Evolutionary conservation across 441 rosid genomes (phyloP).

Genomic region (Populus hybrid): DNA sequence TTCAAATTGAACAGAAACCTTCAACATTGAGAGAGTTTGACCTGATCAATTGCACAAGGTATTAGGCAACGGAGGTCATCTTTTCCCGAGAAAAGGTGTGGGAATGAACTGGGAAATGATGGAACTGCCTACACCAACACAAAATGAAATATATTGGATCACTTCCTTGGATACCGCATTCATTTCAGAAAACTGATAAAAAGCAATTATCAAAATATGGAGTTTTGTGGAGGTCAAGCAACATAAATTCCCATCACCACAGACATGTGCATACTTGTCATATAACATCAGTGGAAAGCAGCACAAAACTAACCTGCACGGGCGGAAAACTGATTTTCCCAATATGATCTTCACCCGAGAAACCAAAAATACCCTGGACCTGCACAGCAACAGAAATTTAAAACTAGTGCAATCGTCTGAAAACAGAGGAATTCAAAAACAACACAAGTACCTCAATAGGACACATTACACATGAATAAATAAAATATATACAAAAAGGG

Average conservation of each 20-base stretch:
- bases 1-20: not conserved
- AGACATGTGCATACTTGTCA: not conserved
- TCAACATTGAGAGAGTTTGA: constrained; percentile 18
- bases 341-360: constrained; percentile 88
- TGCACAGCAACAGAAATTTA: constrained; percentile 21
- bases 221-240: not conserved
- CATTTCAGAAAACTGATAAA: not conserved
- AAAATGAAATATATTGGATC: constrained; percentile 14
- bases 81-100: constrained; percentile 69
- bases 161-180: not conserved
- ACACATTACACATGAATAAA: not conserved
- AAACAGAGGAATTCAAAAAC: not conserved
- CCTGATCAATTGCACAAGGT: constrained; percentile 98
- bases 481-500: not conserved
- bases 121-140: constrained; percentile 73
- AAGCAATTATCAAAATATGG: not conserved
- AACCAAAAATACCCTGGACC: constrained; percentile 92
- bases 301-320: constrained; percentile 53
- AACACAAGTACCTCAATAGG: not conserved
- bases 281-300: constrained; percentile 6
- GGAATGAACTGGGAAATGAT: constrained; percentile 87
- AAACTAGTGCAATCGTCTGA: constrained; percentile 1
- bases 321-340: constrained; percentile 94
- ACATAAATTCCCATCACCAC: constrained; percentile 1
- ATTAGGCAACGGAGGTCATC: constrained; percentile 79